Conservation (phyloP, 805 yeast species). For the Saturnispora hagleri region DNA sequence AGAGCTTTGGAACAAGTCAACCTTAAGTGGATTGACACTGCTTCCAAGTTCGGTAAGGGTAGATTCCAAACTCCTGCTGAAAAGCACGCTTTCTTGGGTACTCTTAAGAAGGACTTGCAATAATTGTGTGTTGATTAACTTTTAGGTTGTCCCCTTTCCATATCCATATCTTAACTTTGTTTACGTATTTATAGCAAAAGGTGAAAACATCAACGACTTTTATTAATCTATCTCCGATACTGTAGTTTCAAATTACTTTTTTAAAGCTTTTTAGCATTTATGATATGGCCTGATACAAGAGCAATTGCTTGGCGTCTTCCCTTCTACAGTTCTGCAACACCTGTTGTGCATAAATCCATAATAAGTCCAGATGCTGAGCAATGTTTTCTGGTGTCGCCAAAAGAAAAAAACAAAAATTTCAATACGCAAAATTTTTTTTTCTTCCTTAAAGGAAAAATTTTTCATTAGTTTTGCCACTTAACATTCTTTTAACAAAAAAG, state of each 20-base stretch:
- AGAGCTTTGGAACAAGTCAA: constrained; percentile 91
- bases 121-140: constrained; percentile 7
- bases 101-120: constrained; percentile 92
- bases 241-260: no score
- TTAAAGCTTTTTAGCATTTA: no score
- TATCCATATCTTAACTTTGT: background rate
- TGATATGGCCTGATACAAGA: no score
- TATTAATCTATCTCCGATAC: background rate
- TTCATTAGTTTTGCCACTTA: background rate
- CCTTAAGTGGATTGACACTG: constrained; percentile 99
- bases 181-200: background rate
- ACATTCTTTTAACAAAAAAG: background rate
- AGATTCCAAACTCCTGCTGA: constrained; percentile 99
- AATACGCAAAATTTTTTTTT: background rate
- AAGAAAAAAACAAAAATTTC: background rate
- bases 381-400: background rate
- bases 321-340: no score
- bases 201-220: background rate
- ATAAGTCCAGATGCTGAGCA: background rate
- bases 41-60: constrained; percentile 99
- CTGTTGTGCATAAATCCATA: background rate
- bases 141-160: background rate
- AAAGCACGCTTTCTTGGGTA: constrained; percentile 99
- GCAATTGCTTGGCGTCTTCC: no score
- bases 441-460: background rate